Evolutionary conservation across 495 filamentous ascomycete genomes (phyloP).

Genomic region (Bombardia bombarda): DNA sequence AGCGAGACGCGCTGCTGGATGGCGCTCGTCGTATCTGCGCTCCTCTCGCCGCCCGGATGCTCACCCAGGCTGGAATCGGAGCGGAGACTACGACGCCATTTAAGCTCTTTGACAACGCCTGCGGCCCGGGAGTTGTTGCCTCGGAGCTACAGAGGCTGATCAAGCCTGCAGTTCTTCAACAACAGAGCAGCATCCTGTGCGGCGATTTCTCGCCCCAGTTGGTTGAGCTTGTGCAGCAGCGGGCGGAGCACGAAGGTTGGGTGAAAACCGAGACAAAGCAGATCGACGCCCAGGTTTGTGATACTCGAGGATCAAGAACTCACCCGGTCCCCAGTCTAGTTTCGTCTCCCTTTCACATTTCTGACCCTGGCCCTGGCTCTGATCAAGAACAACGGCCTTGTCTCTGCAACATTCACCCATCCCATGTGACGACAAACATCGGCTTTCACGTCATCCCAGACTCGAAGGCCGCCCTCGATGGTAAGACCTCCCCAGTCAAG

Average conservation of each 20-base stretch:
- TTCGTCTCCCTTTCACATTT: no score
- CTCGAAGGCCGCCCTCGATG: constrained; percentile 28
- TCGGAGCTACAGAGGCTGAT: constrained; percentile 21
- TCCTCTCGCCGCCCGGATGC: constrained; percentile 22
- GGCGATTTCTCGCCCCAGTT: constrained; percentile 27
- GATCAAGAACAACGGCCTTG: constrained; percentile 23
- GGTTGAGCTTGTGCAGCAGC: constrained; percentile 21
- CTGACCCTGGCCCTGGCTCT: background rate
- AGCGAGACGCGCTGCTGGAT: constrained; percentile 18
- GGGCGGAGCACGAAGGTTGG: constrained; percentile 23
- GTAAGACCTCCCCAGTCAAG: constrained; percentile 16
- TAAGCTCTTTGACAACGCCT: constrained; percentile 32
- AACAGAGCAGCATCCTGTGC: constrained; percentile 30
- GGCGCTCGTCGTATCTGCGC: constrained; percentile 27
- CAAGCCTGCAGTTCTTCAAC: constrained; percentile 17
- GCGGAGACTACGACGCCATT: constrained; percentile 22
- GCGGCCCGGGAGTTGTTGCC: constrained; percentile 32
- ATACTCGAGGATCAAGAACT: no score
- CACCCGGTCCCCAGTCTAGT: no score
- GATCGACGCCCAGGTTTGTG: constrained; percentile 31
- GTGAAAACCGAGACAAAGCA: constrained; percentile 20
- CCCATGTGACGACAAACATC: constrained; percentile 34
- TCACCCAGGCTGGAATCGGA: constrained; percentile 28
- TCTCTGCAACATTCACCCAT: constrained; percentile 26
- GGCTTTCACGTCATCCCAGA: constrained; percentile 35